Evolutionary conservation across 2,329 filamentous ascomycete species (phyloP).

Genomic region (Claviceps quebecensis): DNA sequence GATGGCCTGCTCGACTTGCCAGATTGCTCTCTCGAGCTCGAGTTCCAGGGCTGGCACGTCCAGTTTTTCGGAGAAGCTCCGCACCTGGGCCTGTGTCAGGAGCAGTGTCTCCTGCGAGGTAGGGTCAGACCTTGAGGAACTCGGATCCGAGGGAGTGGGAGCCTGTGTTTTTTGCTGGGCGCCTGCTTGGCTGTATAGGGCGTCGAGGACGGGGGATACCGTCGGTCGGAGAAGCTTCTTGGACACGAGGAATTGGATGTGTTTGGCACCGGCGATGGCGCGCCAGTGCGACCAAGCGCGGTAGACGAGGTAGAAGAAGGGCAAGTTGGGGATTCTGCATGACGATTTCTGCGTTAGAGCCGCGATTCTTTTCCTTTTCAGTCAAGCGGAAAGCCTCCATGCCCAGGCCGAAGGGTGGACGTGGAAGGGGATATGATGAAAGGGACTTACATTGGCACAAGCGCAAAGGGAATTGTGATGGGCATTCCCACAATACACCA

Average conservation of each 20-base stretch:
- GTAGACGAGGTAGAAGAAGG: slow-evolving; percentile 92
- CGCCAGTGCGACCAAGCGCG: slow-evolving; percentile 85
- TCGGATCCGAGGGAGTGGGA: neutral
- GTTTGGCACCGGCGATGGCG: slow-evolving; percentile 70
- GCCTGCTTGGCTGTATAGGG: slow-evolving; percentile 48
- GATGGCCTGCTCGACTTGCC: slow-evolving; percentile 50
- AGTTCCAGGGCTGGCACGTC: slow-evolving; percentile 55
- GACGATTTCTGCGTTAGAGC: neutral
- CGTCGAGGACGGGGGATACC: slow-evolving; percentile 57
- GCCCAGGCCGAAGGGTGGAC: neutral
- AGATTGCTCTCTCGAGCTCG: slow-evolving; percentile 62
- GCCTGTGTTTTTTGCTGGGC: neutral
- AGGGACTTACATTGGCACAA: slow-evolving; percentile 66
- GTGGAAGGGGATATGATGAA: neutral
- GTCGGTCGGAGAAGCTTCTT: slow-evolving; percentile 54
- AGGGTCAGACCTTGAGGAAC: too few relatives aligned
- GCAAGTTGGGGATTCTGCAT: slow-evolving; percentile 71
- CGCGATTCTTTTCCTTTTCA: neutral
- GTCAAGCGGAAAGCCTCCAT: too few relatives aligned
- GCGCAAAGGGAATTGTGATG: slow-evolving; percentile 64
- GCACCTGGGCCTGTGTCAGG: slow-evolving; percentile 38
- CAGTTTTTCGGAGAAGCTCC: slow-evolving; percentile 44
- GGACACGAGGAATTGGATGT: slow-evolving; percentile 67
- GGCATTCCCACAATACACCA: slow-evolving; percentile 78
- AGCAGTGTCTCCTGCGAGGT: slow-evolving; percentile 21